phyloP scores from a whole-genome alignment of 1,139 yeast genomes.

The Suhomyces yuchorum region DNA sequence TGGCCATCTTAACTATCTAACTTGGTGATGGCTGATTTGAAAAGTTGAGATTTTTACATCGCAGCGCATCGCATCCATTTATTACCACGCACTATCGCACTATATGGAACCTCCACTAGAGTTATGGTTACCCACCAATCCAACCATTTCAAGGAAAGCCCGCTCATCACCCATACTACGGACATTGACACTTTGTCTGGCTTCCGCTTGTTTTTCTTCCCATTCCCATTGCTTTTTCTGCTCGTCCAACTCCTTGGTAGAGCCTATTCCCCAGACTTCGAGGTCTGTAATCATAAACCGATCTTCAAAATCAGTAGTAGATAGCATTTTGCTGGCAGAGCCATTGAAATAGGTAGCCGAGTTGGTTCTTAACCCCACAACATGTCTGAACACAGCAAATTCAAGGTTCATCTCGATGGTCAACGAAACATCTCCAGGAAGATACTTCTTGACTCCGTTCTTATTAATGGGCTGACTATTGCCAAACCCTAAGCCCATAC shows the following conservation, averaged over 20 bases:
- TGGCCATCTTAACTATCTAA: conserved; percentile 19
- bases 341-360: conserved; percentile 31
- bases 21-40: neutral
- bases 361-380: conserved; percentile 33
- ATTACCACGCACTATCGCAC: conserved; percentile 1
- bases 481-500: conserved; percentile 85
- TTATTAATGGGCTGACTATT: conserved; percentile 60
- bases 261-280: conserved; percentile 93
- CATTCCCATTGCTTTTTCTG: conserved; percentile 84
- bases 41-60: conserved; percentile 11
- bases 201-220: conserved; percentile 85
- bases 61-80: conserved; percentile 12
- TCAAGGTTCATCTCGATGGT: conserved; percentile 79
- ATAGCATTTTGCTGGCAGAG: conserved; percentile 25
- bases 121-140: conserved; percentile 72
- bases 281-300: conserved; percentile 71
- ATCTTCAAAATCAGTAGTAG: conserved; percentile 58
- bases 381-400: conserved; percentile 75
- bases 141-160: conserved; percentile 89
- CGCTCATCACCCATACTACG: conserved; percentile 75
- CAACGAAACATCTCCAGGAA: conserved; percentile 73
- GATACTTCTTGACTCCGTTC: conserved; percentile 37
- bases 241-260: conserved; percentile 70
- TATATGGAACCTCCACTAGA: conserved; percentile 62
- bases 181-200: conserved; percentile 70